A percentile compares a stretch with the other conserved stretches of the same genome.
Evolutionary conservation across 192 early-diverging fungal species (phyloP).

Genomic region (Gonapodya prolifera): DNA sequence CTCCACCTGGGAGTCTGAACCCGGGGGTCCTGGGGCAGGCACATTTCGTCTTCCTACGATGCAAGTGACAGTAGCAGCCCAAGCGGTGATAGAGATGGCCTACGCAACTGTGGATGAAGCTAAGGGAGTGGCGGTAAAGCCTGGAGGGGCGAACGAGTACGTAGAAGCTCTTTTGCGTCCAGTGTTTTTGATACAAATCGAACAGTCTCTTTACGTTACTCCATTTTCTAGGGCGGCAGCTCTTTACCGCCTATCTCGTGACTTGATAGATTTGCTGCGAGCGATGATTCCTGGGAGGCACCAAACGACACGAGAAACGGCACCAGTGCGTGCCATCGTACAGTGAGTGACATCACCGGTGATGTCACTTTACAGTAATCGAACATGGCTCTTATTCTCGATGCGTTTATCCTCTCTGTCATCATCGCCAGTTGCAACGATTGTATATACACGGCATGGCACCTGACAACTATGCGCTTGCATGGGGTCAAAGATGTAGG

Average conservation of each 20-base stretch:
- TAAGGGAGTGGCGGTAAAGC: background rate
- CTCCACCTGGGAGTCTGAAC: too few relatives aligned
- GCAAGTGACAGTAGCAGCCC: background rate
- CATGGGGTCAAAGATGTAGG: background rate
- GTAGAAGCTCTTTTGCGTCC: background rate
- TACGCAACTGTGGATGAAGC: background rate
- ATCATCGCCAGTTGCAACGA: background rate
- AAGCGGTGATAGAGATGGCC: background rate
- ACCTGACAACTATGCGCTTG: background rate
- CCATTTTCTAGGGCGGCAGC: background rate
- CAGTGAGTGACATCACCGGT: too few relatives aligned
- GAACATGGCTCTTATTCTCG: too few relatives aligned
- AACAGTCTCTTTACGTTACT: background rate
- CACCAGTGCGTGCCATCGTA: background rate
- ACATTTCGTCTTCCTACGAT: background rate
- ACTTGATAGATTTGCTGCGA: background rate
- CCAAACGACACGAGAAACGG: background rate
- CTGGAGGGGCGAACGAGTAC: background rate
- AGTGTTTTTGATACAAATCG: background rate
- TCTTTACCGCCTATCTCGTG: background rate
- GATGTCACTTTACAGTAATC: too few relatives aligned
- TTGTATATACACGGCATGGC: background rate
- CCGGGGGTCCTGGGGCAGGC: too few relatives aligned
- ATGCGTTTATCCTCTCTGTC: too few relatives aligned
- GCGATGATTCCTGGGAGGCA: background rate